Conservation (phyloP, 2,329 filamentous ascomycete species). For the Fusarium sp. region DNA sequence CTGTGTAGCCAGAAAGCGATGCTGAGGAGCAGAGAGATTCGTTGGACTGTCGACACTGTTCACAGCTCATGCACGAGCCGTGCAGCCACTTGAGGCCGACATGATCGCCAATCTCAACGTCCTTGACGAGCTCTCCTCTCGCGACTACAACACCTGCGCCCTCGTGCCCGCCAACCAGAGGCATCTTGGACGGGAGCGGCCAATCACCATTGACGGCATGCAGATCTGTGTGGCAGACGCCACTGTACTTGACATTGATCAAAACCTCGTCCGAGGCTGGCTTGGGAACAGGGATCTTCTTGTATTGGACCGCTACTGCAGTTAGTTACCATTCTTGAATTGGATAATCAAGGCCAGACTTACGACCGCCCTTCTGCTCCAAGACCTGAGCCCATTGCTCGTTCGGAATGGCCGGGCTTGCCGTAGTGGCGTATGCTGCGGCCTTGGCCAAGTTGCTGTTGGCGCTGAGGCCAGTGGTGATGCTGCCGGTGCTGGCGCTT, state of each 20-base stretch:
- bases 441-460: conserved; percentile 24
- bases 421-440: conserved; percentile 38
- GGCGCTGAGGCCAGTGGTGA: conserved; percentile 18
- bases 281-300: conserved; percentile 80
- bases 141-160: conserved; percentile 84
- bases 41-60: conserved; percentile 80
- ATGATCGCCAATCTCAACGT: conserved; percentile 81
- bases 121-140: conserved; percentile 76
- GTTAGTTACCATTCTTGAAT: background rate
- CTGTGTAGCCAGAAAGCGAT: conserved; percentile 84
- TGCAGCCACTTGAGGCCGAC: conserved; percentile 92
- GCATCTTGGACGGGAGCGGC: conserved; percentile 80
- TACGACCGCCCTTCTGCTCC: conserved; percentile 77
- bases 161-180: conserved; percentile 81
- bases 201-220: conserved; percentile 85
- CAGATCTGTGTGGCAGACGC: conserved; percentile 86
- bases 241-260: conserved; percentile 87
- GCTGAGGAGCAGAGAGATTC: conserved; percentile 82
- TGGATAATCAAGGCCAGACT: background rate
- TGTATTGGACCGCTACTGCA: conserved; percentile 68
- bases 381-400: conserved; percentile 91
- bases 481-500: conserved; percentile 16
- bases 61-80: conserved; percentile 81
- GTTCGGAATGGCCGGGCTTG: conserved; percentile 67
- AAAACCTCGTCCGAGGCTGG: conserved; percentile 88